Percentiles rank a stretch among this genome's conserved stretches.
These are phyloP conservation scores for Apiospora kogelbergensis DNA, from an alignment of 2,329 filamentous ascomycete genomes.

Conservation along the genomic window DNA sequence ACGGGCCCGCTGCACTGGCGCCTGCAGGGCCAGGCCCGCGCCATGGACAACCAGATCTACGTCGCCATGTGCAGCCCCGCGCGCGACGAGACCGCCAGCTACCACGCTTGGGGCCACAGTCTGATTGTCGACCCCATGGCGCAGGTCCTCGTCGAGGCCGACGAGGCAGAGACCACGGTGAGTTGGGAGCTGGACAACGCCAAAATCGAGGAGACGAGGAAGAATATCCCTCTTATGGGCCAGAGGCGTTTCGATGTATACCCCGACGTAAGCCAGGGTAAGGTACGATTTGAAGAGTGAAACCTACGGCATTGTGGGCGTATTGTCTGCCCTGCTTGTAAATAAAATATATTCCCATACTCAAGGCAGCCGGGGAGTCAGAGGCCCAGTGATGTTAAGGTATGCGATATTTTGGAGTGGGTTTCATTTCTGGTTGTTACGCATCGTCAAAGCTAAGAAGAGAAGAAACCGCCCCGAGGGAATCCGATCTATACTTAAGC, in stretches of 20 bases:
- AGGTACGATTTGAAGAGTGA: slow-evolving; percentile 36
- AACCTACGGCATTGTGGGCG: background rate
- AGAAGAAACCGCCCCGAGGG: background rate
- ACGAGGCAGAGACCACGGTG: slow-evolving; percentile 74
- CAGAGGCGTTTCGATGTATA: slow-evolving; percentile 96
- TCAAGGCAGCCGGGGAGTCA: background rate
- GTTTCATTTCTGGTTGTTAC: background rate
- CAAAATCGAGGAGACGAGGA: slow-evolving; percentile 73
- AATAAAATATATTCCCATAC: background rate
- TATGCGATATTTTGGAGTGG: background rate
- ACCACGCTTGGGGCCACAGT: slow-evolving; percentile 91
- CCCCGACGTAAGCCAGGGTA: slow-evolving; percentile 75
- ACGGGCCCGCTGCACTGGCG: slow-evolving; percentile 93
- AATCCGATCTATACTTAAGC: background rate
- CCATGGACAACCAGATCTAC: slow-evolving; percentile 92
- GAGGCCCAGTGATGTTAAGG: background rate
- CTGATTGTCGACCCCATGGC: slow-evolving; percentile 88
- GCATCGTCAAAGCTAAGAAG: background rate
- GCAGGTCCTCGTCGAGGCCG: slow-evolving; percentile 74
- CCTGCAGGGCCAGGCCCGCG: slow-evolving; percentile 76
- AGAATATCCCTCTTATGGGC: slow-evolving; percentile 77
- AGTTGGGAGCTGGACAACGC: slow-evolving; percentile 68
- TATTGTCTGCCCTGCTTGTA: background rate
- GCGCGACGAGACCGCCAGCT: slow-evolving; percentile 71
- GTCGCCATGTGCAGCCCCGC: slow-evolving; percentile 92